phyloP scores from a whole-genome alignment of 2,329 filamentous ascomycete genomes.

The Pseudopyricularia javanii region DNA sequence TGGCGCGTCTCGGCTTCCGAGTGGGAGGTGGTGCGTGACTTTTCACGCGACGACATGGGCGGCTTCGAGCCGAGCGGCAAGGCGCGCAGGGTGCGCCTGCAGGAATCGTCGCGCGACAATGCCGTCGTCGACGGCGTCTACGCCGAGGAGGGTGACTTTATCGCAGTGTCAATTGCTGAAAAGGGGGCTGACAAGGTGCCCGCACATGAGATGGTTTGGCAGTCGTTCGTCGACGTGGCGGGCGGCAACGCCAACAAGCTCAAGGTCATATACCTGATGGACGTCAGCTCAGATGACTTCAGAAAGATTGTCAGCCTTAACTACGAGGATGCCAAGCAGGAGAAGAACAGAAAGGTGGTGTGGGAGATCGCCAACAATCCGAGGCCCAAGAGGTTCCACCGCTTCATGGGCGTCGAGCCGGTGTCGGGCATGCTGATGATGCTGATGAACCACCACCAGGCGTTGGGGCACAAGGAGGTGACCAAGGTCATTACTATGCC shows the following conservation, averaged over 20 bases:
- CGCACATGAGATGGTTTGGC: not conserved
- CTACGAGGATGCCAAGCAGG: not conserved
- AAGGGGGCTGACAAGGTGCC: not conserved
- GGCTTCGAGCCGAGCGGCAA: not conserved
- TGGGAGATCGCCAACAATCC: not conserved
- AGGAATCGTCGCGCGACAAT: not conserved
- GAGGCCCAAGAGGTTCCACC: not conserved
- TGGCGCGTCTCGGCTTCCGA: not conserved
- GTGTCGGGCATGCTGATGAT: not conserved
- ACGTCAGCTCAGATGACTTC: not conserved
- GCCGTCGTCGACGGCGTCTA: not conserved
- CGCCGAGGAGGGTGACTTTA: not conserved
- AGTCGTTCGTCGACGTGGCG: not conserved
- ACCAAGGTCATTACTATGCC: not conserved
- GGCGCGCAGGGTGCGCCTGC: not conserved
- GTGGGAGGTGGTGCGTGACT: not conserved
- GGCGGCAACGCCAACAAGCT: not conserved
- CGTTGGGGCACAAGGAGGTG: not conserved
- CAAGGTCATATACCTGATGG: not conserved
- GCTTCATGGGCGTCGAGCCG: not conserved
- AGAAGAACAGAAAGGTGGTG: not conserved
- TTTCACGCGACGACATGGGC: not conserved
- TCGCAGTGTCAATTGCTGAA: not conserved
- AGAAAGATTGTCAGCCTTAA: not conserved
- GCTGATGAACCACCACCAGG: not conserved